These are phyloP conservation scores for Mycena polygramma DNA, from an alignment of 768 basidiomycete species.

Conservation along the genomic window DNA sequence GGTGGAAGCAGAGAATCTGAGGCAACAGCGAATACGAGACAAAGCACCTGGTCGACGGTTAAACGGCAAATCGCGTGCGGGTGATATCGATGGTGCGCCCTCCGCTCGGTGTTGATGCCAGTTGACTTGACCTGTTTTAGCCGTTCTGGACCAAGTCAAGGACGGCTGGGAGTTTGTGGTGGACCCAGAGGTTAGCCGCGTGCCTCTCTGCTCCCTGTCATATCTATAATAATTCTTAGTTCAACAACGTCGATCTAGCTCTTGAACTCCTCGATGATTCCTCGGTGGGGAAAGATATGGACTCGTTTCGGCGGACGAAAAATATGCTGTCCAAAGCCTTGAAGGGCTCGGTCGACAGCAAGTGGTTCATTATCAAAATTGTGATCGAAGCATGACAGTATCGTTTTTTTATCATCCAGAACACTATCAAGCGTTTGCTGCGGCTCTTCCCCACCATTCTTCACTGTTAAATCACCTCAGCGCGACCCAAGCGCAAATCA, in stretches of 20 bases:
- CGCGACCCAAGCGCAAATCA: slow-evolving; percentile 81
- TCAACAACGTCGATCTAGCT: slow-evolving; percentile 95
- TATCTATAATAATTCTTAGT: slow-evolving; percentile 59
- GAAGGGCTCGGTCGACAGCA: slow-evolving; percentile 91
- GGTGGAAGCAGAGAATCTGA: slow-evolving; percentile 71
- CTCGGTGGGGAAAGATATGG: slow-evolving; percentile 78
- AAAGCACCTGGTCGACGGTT: slow-evolving; percentile 70
- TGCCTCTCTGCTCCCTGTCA: slow-evolving; percentile 14
- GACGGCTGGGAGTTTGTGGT: slow-evolving; percentile 93
- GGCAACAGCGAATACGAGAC: slow-evolving; percentile 78
- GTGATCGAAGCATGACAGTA: neutral
- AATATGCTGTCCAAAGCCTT: slow-evolving; percentile 82
- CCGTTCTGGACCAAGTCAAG: slow-evolving; percentile 86
- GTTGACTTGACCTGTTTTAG: slow-evolving; percentile 52
- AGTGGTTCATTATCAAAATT: slow-evolving; percentile 45
- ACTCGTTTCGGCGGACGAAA: slow-evolving; percentile 84
- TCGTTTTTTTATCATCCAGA: slow-evolving; percentile 56
- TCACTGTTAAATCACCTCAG: slow-evolving; percentile 79
- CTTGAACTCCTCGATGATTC: slow-evolving; percentile 88
- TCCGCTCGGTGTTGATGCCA: neutral
- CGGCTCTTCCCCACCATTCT: slow-evolving; percentile 93
- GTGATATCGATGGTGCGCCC: slow-evolving; percentile 84
- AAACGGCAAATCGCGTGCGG: slow-evolving; percentile 70
- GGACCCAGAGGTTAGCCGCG: slow-evolving; percentile 74
- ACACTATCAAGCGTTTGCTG: slow-evolving; percentile 94